Evolutionary conservation across 2,329 filamentous ascomycete species (phyloP).

Genomic region (Aspergillus niger): DNA sequence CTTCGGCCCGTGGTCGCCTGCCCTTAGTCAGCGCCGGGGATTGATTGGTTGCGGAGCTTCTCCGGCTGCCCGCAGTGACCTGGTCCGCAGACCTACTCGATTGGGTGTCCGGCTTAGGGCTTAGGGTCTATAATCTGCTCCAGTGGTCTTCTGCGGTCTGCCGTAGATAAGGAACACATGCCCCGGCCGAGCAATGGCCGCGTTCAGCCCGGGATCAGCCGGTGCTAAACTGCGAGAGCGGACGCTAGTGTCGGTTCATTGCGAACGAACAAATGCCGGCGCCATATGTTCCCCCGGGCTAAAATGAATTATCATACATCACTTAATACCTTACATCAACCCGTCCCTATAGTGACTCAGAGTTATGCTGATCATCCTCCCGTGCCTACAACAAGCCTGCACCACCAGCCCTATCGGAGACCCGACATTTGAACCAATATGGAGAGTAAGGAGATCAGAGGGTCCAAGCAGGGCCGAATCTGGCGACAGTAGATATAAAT

Average conservation of each 20-base stretch:
- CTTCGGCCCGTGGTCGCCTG: slow-evolving; percentile 35
- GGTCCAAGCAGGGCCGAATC: slow-evolving; percentile 1
- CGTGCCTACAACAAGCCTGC: slow-evolving; percentile 12
- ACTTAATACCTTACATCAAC: slow-evolving; percentile 16
- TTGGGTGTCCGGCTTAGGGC: slow-evolving; percentile 28
- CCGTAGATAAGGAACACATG: not conserved
- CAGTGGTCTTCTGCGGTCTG: not conserved
- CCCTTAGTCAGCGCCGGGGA: slow-evolving; percentile 27
- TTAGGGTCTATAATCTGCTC: not conserved
- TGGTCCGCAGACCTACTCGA: slow-evolving; percentile 19
- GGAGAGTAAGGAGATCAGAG: slow-evolving; percentile 8
- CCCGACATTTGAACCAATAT: slow-evolving; percentile 1
- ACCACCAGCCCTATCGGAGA: slow-evolving; percentile 5
- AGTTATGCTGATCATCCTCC: slow-evolving; percentile 12
- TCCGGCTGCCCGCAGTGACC: slow-evolving; percentile 19
- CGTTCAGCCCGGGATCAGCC: not conserved
- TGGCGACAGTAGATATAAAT: slow-evolving; percentile 2
- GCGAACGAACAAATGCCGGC: slow-evolving; percentile 1
- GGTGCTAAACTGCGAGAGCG: slow-evolving; percentile 1
- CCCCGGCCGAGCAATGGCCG: not conserved
- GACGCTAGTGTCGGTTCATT: slow-evolving; percentile 4
- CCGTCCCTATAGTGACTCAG: slow-evolving; percentile 16
- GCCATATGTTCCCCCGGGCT: slow-evolving; percentile 8
- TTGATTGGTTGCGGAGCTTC: slow-evolving; percentile 28
- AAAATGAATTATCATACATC: slow-evolving; percentile 20